phyloP scores from a whole-genome alignment of 495 filamentous ascomycete genomes.

The Hypomontagnella monticulosa region DNA sequence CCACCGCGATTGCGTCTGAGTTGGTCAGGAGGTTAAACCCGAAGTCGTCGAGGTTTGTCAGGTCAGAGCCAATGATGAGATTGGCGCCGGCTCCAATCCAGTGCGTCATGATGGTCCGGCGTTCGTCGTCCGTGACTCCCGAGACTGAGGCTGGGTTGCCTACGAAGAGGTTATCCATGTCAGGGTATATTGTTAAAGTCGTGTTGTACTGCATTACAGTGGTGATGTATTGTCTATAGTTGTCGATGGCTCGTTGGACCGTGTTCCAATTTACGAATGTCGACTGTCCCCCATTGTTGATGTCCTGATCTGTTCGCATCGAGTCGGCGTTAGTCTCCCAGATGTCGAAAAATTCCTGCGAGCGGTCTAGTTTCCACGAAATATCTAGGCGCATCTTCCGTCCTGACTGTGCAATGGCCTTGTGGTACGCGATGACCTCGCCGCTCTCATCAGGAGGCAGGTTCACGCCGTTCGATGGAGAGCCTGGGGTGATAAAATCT shows the following conservation, averaged over 20 bases:
- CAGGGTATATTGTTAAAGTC: constrained; percentile 43
- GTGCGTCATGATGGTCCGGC: constrained; percentile 45
- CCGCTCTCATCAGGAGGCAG: constrained; percentile 35
- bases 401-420: constrained; percentile 43
- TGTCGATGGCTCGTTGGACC: constrained; percentile 46
- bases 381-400: constrained; percentile 44
- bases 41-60: constrained; percentile 40
- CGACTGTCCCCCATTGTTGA: constrained; percentile 39
- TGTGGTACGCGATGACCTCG: constrained; percentile 39
- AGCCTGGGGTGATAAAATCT: constrained; percentile 46
- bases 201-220: constrained; percentile 29
- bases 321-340: constrained; percentile 43
- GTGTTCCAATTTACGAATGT: constrained; percentile 43
- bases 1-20: constrained; percentile 28
- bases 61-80: constrained; percentile 44
- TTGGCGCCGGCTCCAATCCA: constrained; percentile 48
- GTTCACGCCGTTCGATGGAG: constrained; percentile 37
- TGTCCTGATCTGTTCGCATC: constrained; percentile 46
- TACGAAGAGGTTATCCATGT: constrained; percentile 46
- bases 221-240: constrained; percentile 47
- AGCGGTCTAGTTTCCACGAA: constrained; percentile 48
- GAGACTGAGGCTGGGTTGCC: constrained; percentile 41
- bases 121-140: constrained; percentile 41
- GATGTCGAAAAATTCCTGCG: constrained; percentile 33
- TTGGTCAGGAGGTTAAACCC: constrained; percentile 37